Evolutionary conservation across 177 flowering plant species (phyloP), one percentile per base, ranked within the genome.

Genomic region (Vitis hybrid): DNA sequence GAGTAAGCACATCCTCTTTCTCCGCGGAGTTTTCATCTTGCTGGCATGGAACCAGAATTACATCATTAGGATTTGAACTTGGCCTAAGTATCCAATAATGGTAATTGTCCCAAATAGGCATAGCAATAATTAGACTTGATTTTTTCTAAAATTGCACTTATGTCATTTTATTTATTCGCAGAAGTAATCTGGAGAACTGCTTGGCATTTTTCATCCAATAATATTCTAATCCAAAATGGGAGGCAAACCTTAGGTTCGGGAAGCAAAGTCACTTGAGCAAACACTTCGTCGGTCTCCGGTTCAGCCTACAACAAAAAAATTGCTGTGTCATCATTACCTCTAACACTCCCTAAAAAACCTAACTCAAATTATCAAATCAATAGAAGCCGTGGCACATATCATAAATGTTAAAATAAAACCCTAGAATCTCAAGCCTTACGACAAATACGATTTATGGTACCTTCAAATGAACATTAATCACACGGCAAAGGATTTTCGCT

Each of bases 231-330:
- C 46, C 46, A 7, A 4, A 62, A 18, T 27, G 3, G 46, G 8
- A 40, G 46, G 60, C 85, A 66, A 79, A 90, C 96, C 56, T 77
- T 83, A 0, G 73, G 63, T 64, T 83, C 91, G 17, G 99, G 99
- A 68, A 90, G 84, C 74, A 95, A 74, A 72, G 88, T 87, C 58
- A 95, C 82, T 79, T 95, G 99, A 0, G 97, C 99, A 76, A 79
- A 93, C 57, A 95, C 97, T 83, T 95, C 98, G 62, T 95, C 98
- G 0, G 99, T 95, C 56, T 91, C 99, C 35, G 90, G 85, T 77
- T 96, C 99, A 11, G 98, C 99, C 99, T 96, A 72, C 17, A 27
- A 15, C 4, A 18, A 32, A 40, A 1, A 40, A 40, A 40, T 40
- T 40, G 46, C 46, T 40, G 21, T 19, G 46, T 40, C 46, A 6